A percentile compares a stretch with the other conserved stretches of the same genome.
Conservation (phyloP, 768 basidiomycete genomes). For the Galerina sulciceps region DNA sequence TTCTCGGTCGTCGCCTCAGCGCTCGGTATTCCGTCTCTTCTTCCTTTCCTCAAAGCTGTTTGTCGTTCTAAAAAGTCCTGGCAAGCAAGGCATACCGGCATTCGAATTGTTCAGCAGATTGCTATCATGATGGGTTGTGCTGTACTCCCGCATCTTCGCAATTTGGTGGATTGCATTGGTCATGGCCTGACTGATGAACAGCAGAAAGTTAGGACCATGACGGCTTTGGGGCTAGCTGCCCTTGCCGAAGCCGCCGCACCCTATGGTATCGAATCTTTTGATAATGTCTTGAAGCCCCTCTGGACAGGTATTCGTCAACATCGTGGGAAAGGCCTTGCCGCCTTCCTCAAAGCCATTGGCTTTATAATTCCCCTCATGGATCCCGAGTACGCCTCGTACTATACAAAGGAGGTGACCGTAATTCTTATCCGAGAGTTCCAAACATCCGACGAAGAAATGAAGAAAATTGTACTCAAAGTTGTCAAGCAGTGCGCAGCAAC, state of each 20-base stretch:
- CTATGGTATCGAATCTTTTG: constrained; percentile 99
- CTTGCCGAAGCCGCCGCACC: constrained; percentile 97
- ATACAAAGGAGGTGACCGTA: constrained; percentile 96
- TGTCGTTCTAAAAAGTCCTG: constrained; percentile 99
- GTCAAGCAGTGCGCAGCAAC: constrained; percentile 99
- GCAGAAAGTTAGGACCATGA: constrained; percentile 97
- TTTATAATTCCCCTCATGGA: constrained; percentile 99
- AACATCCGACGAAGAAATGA: constrained; percentile 99
- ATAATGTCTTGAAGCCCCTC: constrained; percentile 92
- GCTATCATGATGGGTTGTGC: constrained; percentile 99
- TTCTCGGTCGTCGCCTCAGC: constrained; percentile 99
- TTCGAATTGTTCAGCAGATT: constrained; percentile 99
- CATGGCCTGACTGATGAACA: constrained; percentile 93
- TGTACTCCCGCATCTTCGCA: constrained; percentile 94
- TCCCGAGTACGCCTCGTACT: constrained; percentile 98
- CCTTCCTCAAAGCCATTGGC: constrained; percentile 96
- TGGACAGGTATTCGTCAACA: constrained; percentile 95
- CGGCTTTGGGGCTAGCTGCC: constrained; percentile 88
- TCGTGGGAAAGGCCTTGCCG: constrained; percentile 93
- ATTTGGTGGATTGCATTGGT: constrained; percentile 95
- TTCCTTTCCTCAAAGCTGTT: constrained; percentile 98
- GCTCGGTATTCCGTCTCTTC: constrained; percentile 94
- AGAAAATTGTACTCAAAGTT: constrained; percentile 99
- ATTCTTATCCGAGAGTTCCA: constrained; percentile 99
- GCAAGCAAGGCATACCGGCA: constrained; percentile 99